Evolutionary conservation across 225 moss, liverwort and hornwort species (phyloP), one percentile per base, ranked within the genome.

Genomic region (Lunularia cruciata): DNA sequence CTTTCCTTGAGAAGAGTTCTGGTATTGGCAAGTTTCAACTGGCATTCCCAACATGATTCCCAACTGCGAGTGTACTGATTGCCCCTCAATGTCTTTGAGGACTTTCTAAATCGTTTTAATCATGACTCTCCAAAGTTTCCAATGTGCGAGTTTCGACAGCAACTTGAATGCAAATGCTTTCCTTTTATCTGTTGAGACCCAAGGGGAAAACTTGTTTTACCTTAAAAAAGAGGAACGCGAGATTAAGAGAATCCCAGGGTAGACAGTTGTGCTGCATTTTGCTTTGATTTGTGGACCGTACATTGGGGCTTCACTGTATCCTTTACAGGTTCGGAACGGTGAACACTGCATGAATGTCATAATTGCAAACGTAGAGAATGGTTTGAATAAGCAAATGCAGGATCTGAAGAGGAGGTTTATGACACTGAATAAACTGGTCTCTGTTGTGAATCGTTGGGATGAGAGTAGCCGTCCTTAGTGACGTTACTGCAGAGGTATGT

Each of bases 401-500:
- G 16, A 13, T 26, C 23, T n/a, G n/a, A 40, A 40, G 9, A 16
- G 25, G 13, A 37, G 30, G 19, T 25, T 46, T 16, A 31, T 30
- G 63, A 30, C 46, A 64, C 63, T 64, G 63, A 64, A 64, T 31
- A 22, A 64, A 16, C 63, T 64, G 63, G 63, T 28, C 28, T 46
- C 63, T 64, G 63, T 28, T 64, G 63, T 63, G 63, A 28, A 63
- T 63, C 38, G 60, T 63, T 40, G 26, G 63, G 45, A 32, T 28
- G 57, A 42, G 62, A 64, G 28, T 64, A 64, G 63, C 22, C 5
- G 45, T 43, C 45, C 45, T 39, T 45, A 46, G 28, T 64, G 63
- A 64, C 45, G 46, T 30, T 19, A 25, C 11, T 20, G 61, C 61
- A 39, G 39, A 61, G 61, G n/a, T 33, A 23, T n/a, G 23, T 40